Conservation (phyloP, 345 rosid species). For the Brassica cretica region DNA sequence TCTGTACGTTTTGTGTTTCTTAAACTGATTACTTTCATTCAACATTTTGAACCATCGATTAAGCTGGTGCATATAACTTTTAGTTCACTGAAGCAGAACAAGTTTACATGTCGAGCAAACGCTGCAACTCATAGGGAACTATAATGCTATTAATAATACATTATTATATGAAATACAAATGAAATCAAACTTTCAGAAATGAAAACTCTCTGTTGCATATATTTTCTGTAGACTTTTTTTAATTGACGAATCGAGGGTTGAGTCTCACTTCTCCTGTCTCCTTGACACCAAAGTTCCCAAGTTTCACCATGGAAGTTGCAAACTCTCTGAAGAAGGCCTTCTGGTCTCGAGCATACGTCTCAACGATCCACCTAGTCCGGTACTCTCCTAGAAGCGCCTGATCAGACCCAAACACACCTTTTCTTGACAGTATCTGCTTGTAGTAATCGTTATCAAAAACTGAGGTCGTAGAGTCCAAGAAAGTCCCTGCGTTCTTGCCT, state of each 20-base stretch:
- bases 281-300: slow-evolving; percentile 64
- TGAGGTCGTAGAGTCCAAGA: slow-evolving; percentile 63
- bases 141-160: background rate
- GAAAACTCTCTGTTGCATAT: slow-evolving; percentile 19
- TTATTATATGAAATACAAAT: background rate
- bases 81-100: slow-evolving; percentile 16
- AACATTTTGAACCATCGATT: background rate
- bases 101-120: slow-evolving; percentile 4
- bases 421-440: slow-evolving; percentile 53
- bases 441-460: slow-evolving; percentile 68
- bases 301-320: slow-evolving; percentile 65
- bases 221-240: slow-evolving; percentile 13
- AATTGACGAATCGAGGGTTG: slow-evolving; percentile 51
- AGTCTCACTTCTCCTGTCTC: slow-evolving; percentile 69
- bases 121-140: background rate
- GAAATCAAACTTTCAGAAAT: slow-evolving; percentile 15
- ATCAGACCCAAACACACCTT: slow-evolving; percentile 70
- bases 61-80: background rate
- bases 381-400: slow-evolving; percentile 52
- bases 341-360: slow-evolving; percentile 58
- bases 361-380: slow-evolving; percentile 64
- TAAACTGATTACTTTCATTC: background rate
- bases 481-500: slow-evolving; percentile 58
- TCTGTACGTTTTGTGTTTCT: slow-evolving; percentile 11
- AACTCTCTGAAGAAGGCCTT: slow-evolving; percentile 68